A percentile compares a stretch with the other conserved stretches of the same genome.
Conservation (phyloP, 768 basidiomycete species). For the Suillus subluteus region DNA sequence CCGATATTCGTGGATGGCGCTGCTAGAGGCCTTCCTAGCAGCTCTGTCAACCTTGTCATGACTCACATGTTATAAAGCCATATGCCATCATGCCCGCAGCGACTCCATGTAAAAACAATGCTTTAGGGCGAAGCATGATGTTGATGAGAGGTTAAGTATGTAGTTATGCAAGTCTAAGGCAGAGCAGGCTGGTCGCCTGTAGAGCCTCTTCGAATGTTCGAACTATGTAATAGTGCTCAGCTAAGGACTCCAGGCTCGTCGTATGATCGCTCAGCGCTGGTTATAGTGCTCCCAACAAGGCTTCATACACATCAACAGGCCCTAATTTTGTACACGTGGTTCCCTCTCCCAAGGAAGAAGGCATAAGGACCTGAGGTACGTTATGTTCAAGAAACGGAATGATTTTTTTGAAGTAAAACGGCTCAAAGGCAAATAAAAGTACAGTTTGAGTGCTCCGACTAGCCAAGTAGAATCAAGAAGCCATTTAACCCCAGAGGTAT, state of each 20-base stretch:
- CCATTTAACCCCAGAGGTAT: conserved; percentile 38
- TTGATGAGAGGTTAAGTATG: background rate
- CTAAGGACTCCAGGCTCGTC: background rate
- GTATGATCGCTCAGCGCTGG: no score
- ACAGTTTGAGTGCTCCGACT: background rate
- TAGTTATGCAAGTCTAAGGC: background rate
- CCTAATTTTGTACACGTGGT: background rate
- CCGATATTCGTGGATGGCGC: background rate
- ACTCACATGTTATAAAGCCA: conserved; percentile 29
- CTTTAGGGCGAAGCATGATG: conserved; percentile 1
- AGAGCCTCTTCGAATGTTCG: background rate
- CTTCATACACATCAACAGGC: no score
- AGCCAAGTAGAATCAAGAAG: background rate
- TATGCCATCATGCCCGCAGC: conserved; percentile 40
- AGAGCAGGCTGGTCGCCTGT: background rate
- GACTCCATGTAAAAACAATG: conserved; percentile 34
- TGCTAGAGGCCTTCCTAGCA: background rate
- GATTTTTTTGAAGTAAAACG: background rate
- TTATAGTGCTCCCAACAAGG: no score
- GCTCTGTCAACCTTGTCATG: background rate
- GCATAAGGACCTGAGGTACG: background rate
- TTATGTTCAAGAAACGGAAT: background rate
- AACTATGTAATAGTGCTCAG: background rate
- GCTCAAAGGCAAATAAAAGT: background rate
- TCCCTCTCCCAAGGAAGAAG: background rate